Percentiles rank a stretch among this genome's conserved stretches.
Conservation (phyloP, 768 basidiomycete species). For the Boletus patriciae region DNA sequence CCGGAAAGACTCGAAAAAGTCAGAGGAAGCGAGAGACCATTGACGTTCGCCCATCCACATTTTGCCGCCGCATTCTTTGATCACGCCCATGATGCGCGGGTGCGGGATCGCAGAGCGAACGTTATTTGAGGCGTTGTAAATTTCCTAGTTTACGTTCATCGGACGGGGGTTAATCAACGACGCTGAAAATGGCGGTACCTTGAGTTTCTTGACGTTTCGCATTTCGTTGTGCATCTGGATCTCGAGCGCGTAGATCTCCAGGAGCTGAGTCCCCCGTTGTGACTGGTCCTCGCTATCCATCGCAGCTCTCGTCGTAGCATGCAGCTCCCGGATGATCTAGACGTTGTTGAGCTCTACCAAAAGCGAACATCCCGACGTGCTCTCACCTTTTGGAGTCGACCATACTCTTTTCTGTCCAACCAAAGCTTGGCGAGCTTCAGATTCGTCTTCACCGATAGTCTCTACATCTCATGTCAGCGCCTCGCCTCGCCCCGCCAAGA, state of each 20-base stretch:
- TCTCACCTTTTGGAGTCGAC: conserved; percentile 72
- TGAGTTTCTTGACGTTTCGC: conserved; percentile 93
- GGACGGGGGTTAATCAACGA: not conserved
- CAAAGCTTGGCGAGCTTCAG: conserved; percentile 96
- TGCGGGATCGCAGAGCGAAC: conserved; percentile 97
- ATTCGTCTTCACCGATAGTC: conserved; percentile 93
- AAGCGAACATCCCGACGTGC: conserved; percentile 1
- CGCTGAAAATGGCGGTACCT: conserved; percentile 48
- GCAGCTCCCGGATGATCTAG: conserved; percentile 77
- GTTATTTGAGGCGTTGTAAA: conserved; percentile 91
- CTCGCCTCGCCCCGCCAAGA: not conserved
- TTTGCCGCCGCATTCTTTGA: conserved; percentile 98
- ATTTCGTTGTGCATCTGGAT: conserved; percentile 99
- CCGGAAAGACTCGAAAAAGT: conserved; percentile 98
- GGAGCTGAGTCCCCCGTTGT: conserved; percentile 88
- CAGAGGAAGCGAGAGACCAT: conserved; percentile 95
- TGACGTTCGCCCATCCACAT: conserved; percentile 99
- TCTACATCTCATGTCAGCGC: conserved; percentile 43
- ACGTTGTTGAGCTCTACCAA: not conserved
- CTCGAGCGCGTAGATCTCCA: conserved; percentile 97
- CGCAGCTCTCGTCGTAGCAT: conserved; percentile 57
- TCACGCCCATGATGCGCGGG: conserved; percentile 97
- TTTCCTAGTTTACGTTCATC: conserved; percentile 62
- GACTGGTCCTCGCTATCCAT: conserved; percentile 80
- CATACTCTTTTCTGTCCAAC: conserved; percentile 92